phyloP scores from a whole-genome alignment of 2,329 filamentous ascomycete genomes.

The Rutstroemia sydowiana region DNA sequence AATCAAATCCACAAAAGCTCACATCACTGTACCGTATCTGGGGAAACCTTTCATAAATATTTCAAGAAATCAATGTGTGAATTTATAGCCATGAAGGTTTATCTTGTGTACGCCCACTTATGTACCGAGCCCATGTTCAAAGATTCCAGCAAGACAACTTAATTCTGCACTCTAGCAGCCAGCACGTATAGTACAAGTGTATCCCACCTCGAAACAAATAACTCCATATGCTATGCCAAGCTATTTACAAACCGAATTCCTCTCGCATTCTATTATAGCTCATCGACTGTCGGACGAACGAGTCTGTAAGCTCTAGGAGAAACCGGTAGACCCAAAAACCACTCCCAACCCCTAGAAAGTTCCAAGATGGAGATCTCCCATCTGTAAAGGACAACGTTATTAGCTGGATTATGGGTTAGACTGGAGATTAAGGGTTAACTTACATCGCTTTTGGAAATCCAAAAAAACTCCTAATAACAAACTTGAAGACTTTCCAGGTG shows the following conservation, averaged over 20 bases:
- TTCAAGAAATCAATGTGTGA: too few species aligned
- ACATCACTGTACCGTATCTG: too few species aligned
- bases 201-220: not conserved
- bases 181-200: too few species aligned
- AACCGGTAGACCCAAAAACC: conserved; percentile 56
- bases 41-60: too few species aligned
- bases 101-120: too few species aligned
- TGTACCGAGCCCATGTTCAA: too few species aligned
- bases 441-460: conserved; percentile 62
- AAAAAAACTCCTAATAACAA: conserved; percentile 65
- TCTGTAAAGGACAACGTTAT: conserved; percentile 30
- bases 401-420: not conserved
- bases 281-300: conserved; percentile 31
- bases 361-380: conserved; percentile 47
- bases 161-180: too few species aligned
- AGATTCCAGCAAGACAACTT: too few species aligned
- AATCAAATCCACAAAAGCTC: too few species aligned
- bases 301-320: conserved; percentile 46
- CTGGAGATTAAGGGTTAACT: conserved; percentile 32
- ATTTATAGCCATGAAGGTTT: too few species aligned
- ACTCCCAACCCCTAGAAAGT: conserved; percentile 47
- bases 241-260: not conserved
- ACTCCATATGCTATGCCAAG: conserved; percentile 6
- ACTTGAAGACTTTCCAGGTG: conserved; percentile 55
- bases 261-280: conserved; percentile 29